Evolutionary conservation across 2,329 filamentous ascomycete genomes (phyloP).

Genomic region (Hymenoscyphus linearis): DNA sequence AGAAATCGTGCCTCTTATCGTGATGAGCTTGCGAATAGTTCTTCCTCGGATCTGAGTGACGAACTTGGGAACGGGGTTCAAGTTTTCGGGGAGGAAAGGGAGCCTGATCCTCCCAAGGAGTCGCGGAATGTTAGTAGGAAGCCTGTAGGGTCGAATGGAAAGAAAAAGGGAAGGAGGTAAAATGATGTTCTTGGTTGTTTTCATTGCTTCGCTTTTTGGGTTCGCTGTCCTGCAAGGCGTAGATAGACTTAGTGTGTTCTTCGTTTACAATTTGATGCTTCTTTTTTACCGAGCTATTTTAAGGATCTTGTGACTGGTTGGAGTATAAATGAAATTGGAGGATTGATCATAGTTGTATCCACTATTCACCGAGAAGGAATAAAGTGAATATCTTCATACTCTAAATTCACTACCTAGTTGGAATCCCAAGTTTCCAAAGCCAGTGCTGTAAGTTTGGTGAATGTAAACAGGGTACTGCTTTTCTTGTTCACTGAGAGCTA

Average conservation of each 20-base stretch:
- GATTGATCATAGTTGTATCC: too few species aligned
- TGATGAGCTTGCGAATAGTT: slow-evolving; percentile 17
- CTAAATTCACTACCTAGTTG: too few species aligned
- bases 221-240: neutral
- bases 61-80: slow-evolving; percentile 27
- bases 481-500: too few species aligned
- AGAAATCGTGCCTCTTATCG: slow-evolving; percentile 14
- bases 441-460: too few species aligned
- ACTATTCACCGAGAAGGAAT: too few species aligned
- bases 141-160: slow-evolving; percentile 18
- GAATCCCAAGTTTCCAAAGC: too few species aligned
- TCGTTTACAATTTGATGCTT: neutral
- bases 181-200: neutral
- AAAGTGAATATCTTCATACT: too few species aligned
- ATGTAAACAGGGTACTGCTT: too few species aligned
- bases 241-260: neutral
- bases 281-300: neutral
- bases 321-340: too few species aligned
- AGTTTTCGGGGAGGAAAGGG: slow-evolving; percentile 24
- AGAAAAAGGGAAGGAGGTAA: slow-evolving; percentile 23
- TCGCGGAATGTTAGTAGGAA: slow-evolving; percentile 17
- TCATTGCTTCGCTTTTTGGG: neutral
- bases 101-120: slow-evolving; percentile 12
- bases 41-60: slow-evolving; percentile 24
- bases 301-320: neutral